Evolutionary conservation across 495 filamentous ascomycete species (phyloP), one percentile per base, ranked within the genome.

Genomic region (Pyrenula massariospora): DNA sequence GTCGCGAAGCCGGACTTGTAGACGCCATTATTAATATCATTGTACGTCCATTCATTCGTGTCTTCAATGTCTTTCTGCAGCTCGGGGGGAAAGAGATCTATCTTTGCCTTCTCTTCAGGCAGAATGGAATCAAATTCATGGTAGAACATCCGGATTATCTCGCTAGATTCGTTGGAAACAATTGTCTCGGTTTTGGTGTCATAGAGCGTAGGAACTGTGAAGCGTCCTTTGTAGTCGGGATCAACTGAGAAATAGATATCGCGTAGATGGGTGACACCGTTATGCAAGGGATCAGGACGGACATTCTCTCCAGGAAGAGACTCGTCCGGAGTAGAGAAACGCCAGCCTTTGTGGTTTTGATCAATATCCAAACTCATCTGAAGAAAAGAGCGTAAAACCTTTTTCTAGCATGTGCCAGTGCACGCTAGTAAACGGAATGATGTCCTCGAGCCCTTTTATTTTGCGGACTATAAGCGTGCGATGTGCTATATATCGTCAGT

Each of bases 11-110:
- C 84, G 59, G 76, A 76, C 66, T 85, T 87, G 73, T 94, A 94
- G 25, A 94, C 88, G 42, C 88, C 90, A 65, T 91, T 91, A 68
- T 95, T 95, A 65, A 95, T 75, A 57, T 86, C 80, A 62, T 87
- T 77, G 70, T 93, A 93, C 57, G 85, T 84, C 89, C 89, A 94
- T 25, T 82, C 80, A 65, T 93, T 93, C 56, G 84, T 71, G 50
- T 76, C 74, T 58, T 95, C 87, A 64, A 95, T 93, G 20, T 84
- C 65, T 51, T 66, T 55, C 22, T 72, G 74, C 20, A 91, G 71
- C 1, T 75, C 59, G 25, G 71, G 57, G 0, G 88, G 88, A 63
- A 83, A 85, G 48, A 87, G 78, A 60, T 84, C 83, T 1, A 84
- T 61, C 25, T 81, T 77, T 42, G 80, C 77, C 68, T 77, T 80